phyloP scores from a whole-genome alignment of 1,284 basidiomycete genomes.

The Cryptococcus hybrid region DNA sequence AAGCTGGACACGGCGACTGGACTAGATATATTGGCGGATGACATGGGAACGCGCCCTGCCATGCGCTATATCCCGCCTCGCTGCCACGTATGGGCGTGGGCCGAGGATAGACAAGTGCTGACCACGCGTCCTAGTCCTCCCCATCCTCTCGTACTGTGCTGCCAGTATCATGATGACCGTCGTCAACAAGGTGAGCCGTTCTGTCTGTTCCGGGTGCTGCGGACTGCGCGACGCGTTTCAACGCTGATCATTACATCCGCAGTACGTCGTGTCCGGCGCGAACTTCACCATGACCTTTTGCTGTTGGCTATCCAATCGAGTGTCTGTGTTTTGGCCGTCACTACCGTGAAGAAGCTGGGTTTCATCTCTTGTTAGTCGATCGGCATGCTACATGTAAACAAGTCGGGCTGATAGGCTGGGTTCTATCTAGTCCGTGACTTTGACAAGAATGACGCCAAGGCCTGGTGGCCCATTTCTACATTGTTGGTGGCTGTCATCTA shows the following conservation, averaged over 20 bases:
- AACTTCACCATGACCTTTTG: conserved; percentile 98
- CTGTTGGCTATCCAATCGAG: conserved; percentile 87
- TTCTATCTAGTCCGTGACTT: conserved; percentile 65
- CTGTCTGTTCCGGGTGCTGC: neutral
- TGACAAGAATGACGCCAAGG: conserved; percentile 78
- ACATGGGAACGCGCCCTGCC: neutral
- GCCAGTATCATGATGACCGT: conserved; percentile 98
- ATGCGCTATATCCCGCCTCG: neutral
- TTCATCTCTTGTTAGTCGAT: conserved; percentile 64
- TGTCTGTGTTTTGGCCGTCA: conserved; percentile 80
- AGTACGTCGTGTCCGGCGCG: conserved; percentile 79
- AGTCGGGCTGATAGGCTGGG: neutral
- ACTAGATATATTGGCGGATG: neutral
- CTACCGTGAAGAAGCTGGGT: conserved; percentile 69
- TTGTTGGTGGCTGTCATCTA: conserved; percentile 94
- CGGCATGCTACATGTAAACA: neutral
- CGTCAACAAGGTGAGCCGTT: conserved; percentile 78
- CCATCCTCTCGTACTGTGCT: conserved; percentile 86
- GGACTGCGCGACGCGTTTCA: neutral
- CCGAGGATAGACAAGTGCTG: too few relatives aligned
- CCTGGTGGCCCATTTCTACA: conserved; percentile 93
- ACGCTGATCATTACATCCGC: neutral
- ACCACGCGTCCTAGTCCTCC: conserved; percentile 32
- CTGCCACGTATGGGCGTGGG: too few relatives aligned
- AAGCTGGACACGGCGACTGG: neutral